Evolutionary conservation across 495 filamentous ascomycete species (phyloP), one percentile per base, ranked within the genome.

Genomic region (Bathelium albidoporum): DNA sequence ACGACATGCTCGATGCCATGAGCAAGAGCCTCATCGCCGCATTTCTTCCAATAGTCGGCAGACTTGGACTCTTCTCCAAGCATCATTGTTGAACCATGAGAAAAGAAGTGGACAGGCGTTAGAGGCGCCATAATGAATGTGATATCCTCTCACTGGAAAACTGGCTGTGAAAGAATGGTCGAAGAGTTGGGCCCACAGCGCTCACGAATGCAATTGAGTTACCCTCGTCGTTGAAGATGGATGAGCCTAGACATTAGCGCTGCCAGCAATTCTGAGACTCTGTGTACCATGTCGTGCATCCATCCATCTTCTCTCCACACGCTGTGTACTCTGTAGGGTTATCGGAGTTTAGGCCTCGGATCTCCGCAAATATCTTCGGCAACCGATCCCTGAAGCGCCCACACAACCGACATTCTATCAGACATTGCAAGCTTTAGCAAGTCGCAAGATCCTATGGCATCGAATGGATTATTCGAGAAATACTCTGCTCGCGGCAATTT

Each of bases 61-160:
- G 82, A 83, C 18, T 75, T 67, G 49, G 78, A 81, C 63, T 83
- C 78, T 63, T 85, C 84, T 45, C 83, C 84, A 16, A 87, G 75
- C 83, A 87, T 86, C 82, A 85, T 85, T 29, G 83, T 85, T 41
- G 82, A 83, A 72, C 84, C 84, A 78, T 87, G 84, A 16, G 84
- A 86, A 74, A 87, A 85, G 73, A 87, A 83, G 66, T 85, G 83
- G 5, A 85, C 84, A 1, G 84, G 84, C 3, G 82, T 78, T 24
- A 74, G 69, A 1, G 63, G 63, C 58, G 62, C 11, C 34, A 61
- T 60, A n/a, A 1, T 55, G 9, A 9, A 55, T 12, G 29, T 11
- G 22, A n/a, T n/a, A 7, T 55, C 10, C 7, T 28, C 7, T 7
- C 0, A 7, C 9, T 29, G 29, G 7, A 20, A 55, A 9, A 29